phyloP scores from a whole-genome alignment of 192 early-diverging fungal species.

The Bifiguratus adelaidae region DNA sequence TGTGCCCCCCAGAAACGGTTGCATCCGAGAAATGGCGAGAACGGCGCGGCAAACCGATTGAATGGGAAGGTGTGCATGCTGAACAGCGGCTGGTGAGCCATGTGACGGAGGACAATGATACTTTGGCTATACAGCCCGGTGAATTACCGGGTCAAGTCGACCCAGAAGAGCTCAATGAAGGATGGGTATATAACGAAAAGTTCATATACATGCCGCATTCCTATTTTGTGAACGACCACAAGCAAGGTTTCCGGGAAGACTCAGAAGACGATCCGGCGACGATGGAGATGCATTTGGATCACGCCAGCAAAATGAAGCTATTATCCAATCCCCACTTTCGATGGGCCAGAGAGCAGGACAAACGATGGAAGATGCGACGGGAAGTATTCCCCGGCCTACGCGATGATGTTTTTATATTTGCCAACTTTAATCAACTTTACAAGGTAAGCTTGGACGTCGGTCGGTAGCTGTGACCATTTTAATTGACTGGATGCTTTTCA shows the following conservation, averaged over 20 bases:
- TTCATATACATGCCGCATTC: constrained; percentile 88
- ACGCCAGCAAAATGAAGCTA: constrained; percentile 16
- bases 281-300: constrained; percentile 8
- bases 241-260: constrained; percentile 80
- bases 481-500: too few species aligned
- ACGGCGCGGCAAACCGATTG: constrained; percentile 31
- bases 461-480: too few species aligned
- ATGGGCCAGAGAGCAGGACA: constrained; percentile 74
- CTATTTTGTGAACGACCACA: constrained; percentile 93
- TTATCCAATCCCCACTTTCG: constrained; percentile 21
- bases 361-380: constrained; percentile 73
- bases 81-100: constrained; percentile 1
- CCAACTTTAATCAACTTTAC: constrained; percentile 96
- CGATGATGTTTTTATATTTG: constrained; percentile 85
- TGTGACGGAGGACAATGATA: too few species aligned
- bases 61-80: too few species aligned
- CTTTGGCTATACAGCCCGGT: constrained; percentile 11
- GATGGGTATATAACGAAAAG: constrained; percentile 79
- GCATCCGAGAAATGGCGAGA: constrained; percentile 43
- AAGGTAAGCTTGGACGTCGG: constrained; percentile 36
- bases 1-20: constrained; percentile 61
- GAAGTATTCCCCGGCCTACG: constrained; percentile 74
- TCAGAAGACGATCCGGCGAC: constrained; percentile 39
- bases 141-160: constrained; percentile 42
- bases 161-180: constrained; percentile 38